These are phyloP conservation scores for Termitomyces sp. DNA, from an alignment of 768 basidiomycete genomes.

Conservation along the genomic window DNA sequence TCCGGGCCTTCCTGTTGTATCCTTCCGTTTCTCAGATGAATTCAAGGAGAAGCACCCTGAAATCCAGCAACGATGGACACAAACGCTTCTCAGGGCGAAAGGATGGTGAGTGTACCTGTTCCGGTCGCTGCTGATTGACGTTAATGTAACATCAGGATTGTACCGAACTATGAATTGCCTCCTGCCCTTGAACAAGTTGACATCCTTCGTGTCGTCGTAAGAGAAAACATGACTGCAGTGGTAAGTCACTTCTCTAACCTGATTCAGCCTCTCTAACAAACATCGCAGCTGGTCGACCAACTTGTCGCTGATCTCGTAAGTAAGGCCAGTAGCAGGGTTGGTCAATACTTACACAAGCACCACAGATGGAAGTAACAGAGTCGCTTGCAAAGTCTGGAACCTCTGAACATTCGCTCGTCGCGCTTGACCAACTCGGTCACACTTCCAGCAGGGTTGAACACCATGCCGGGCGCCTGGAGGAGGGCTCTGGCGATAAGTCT, in stretches of 20 bases:
- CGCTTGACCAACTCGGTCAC: constrained; percentile 25
- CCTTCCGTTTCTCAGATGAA: too few species aligned
- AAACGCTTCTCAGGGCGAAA: constrained; percentile 40
- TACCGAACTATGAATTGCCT: constrained; percentile 47
- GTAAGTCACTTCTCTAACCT: constrained; percentile 26
- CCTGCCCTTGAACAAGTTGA: constrained; percentile 48
- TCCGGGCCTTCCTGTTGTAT: too few species aligned
- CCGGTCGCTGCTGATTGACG: too few species aligned
- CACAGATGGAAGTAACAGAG: constrained; percentile 61
- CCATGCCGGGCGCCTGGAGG: constrained; percentile 35
- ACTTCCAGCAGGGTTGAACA: constrained; percentile 28
- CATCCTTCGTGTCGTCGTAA: constrained; percentile 60
- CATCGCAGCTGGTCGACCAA: constrained; percentile 55
- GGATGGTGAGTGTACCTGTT: constrained; percentile 38
- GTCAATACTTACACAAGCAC: not conserved
- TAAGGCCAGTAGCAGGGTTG: not conserved
- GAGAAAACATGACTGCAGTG: constrained; percentile 52
- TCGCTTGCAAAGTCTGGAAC: constrained; percentile 41
- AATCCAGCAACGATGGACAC: constrained; percentile 56
- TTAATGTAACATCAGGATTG: constrained; percentile 26
- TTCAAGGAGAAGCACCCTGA: too few species aligned
- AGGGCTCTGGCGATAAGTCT: constrained; percentile 37
- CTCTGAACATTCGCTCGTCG: constrained; percentile 45
- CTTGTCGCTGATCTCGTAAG: constrained; percentile 69
- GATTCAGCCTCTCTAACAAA: constrained; percentile 45